Conservation (phyloP, 306 rosid species). For the Prunus mume region DNA sequence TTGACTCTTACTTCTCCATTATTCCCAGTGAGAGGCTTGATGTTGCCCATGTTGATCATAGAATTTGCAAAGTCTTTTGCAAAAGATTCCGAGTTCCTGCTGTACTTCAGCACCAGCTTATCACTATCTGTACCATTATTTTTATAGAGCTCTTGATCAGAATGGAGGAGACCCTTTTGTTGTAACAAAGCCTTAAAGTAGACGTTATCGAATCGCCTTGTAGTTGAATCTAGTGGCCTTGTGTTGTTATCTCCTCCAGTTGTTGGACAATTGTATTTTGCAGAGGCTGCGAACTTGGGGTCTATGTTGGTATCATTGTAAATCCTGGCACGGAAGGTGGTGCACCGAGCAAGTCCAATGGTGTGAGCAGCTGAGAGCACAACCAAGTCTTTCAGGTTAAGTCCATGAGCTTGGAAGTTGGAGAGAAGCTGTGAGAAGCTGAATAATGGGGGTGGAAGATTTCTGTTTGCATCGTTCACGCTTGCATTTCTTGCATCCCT, state of each 20-base stretch:
- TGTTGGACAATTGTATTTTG: slow-evolving; percentile 14
- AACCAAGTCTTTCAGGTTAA: slow-evolving; percentile 26
- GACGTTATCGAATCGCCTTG: slow-evolving; percentile 20
- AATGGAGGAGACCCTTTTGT: slow-evolving; percentile 30
- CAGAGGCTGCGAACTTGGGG: background rate
- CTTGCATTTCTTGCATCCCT: slow-evolving; percentile 36
- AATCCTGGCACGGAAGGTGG: slow-evolving; percentile 7
- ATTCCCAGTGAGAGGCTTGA: slow-evolving; percentile 22
- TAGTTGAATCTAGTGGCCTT: slow-evolving; percentile 15
- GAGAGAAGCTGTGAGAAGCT: slow-evolving; percentile 20
- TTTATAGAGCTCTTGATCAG: slow-evolving; percentile 33
- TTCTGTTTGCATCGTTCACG: slow-evolving; percentile 13
- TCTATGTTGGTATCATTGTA: slow-evolving; percentile 32
- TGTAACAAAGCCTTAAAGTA: slow-evolving; percentile 25
- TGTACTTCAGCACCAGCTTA: slow-evolving; percentile 19
- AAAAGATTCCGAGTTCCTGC: background rate
- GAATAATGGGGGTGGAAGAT: slow-evolving; percentile 31
- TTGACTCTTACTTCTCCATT: slow-evolving; percentile 27
- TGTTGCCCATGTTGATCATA: slow-evolving; percentile 38
- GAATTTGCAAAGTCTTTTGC: slow-evolving; percentile 18
- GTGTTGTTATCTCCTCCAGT: slow-evolving; percentile 23
- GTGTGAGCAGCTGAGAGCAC: slow-evolving; percentile 43
- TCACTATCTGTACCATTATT: slow-evolving; percentile 24
- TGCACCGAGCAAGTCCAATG: slow-evolving; percentile 31
- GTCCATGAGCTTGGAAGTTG: slow-evolving; percentile 17